phyloP scores from a whole-genome alignment of 371 early-diverging fungal species.

The Gilbertella persicaria region DNA sequence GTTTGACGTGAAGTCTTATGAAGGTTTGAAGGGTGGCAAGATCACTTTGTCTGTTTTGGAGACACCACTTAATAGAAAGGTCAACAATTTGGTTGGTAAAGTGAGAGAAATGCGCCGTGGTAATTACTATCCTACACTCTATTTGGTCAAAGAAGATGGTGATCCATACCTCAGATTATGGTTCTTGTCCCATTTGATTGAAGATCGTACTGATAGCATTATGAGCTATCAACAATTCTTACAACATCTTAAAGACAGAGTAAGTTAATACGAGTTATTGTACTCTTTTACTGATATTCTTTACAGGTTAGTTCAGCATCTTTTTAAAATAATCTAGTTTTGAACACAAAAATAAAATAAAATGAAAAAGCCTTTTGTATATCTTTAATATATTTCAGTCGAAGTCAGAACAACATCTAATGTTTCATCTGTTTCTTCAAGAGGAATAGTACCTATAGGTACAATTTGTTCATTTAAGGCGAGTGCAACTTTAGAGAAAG shows the following conservation, averaged over 20 bases:
- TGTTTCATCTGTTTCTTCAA: conserved; percentile 45
- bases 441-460: conserved; percentile 38
- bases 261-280: conserved; percentile 12
- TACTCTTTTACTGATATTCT: background rate
- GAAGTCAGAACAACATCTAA: conserved; percentile 41
- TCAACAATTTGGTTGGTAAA: conserved; percentile 60
- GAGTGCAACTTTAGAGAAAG: conserved; percentile 48
- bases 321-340: too few relatives aligned
- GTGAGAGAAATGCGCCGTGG: conserved; percentile 61
- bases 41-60: conserved; percentile 62
- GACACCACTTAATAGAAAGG: conserved; percentile 57
- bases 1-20: conserved; percentile 64
- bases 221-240: conserved; percentile 87
- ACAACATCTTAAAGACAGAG: conserved; percentile 64
- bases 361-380: conserved; percentile 1
- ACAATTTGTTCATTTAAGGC: conserved; percentile 60
- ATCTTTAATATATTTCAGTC: conserved; percentile 10
- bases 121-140: conserved; percentile 65
- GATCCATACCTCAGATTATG: conserved; percentile 81
- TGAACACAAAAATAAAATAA: conserved; percentile 3
- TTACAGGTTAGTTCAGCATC: conserved; percentile 22
- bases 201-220: conserved; percentile 85
- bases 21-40: conserved; percentile 64
- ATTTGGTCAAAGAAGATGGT: conserved; percentile 91
- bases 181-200: conserved; percentile 87